Evolutionary conservation across 2,329 filamentous ascomycete genomes (phyloP).

Genomic region (Alternaria triticimaculans): DNA sequence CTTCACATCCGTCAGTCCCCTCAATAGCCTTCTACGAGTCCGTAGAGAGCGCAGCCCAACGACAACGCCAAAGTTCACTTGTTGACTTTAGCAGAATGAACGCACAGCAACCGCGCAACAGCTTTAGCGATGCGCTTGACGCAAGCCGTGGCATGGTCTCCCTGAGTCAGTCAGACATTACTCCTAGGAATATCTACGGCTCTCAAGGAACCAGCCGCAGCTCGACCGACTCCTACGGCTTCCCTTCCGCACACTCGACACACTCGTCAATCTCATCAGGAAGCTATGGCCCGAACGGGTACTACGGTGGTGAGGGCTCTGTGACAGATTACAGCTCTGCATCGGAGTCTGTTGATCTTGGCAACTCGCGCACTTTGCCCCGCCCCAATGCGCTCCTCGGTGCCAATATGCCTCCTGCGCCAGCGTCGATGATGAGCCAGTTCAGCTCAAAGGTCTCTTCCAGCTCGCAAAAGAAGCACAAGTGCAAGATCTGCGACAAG

Average conservation of each 20-base stretch:
- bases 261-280: slow-evolving; percentile 89
- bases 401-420: slow-evolving; percentile 74
- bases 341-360: slow-evolving; percentile 81
- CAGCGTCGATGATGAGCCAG: slow-evolving; percentile 97
- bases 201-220: slow-evolving; percentile 67
- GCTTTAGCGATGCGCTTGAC: slow-evolving; percentile 88
- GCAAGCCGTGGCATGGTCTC: slow-evolving; percentile 94
- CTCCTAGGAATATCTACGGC: slow-evolving; percentile 81
- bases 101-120: slow-evolving; percentile 65
- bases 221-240: slow-evolving; percentile 87
- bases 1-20: slow-evolving; percentile 83
- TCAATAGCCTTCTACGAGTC: slow-evolving; percentile 60
- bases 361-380: slow-evolving; percentile 82
- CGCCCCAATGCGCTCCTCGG: slow-evolving; percentile 72
- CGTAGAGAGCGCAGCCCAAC: slow-evolving; percentile 48
- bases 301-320: slow-evolving; percentile 78
- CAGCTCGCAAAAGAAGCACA: slow-evolving; percentile 98
- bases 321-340: slow-evolving; percentile 94
- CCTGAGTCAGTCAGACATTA: slow-evolving; percentile 84
- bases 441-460: slow-evolving; percentile 97
- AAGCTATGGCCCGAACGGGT: slow-evolving; percentile 82
- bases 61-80: slow-evolving; percentile 65
- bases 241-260: slow-evolving; percentile 81
- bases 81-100: slow-evolving; percentile 70
- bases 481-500: slow-evolving; percentile 99